These are phyloP conservation scores for Poa pratensis DNA, from an alignment of 176 grass and related monocot species.

Conservation along the genomic window DNA sequence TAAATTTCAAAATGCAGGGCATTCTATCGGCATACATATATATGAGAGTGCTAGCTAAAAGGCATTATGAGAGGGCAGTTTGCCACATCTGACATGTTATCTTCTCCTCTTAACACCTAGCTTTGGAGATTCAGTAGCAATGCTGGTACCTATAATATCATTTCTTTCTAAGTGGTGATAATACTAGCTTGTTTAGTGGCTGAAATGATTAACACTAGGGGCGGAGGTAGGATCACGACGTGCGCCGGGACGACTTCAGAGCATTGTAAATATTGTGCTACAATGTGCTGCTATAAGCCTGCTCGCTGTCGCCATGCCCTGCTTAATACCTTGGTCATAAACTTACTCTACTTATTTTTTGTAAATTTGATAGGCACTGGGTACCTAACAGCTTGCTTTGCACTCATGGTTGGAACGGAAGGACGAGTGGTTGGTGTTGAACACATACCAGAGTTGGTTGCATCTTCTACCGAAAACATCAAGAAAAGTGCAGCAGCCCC, in stretches of 20 bases:
- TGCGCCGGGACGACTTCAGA: too few species aligned
- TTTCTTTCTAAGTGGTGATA: neutral
- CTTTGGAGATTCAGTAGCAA: neutral
- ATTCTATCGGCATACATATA: neutral
- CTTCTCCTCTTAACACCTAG: neutral
- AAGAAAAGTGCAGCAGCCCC: slow-evolving; percentile 65
- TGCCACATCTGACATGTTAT: neutral
- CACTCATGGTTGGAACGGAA: slow-evolving; percentile 71
- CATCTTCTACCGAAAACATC: slow-evolving; percentile 73
- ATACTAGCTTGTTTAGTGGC: neutral
- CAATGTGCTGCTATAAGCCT: too few species aligned
- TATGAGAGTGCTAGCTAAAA: neutral
- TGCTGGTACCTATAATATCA: slow-evolving; percentile 2
- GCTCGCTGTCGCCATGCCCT: too few species aligned
- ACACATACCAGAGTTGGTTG: slow-evolving; percentile 81
- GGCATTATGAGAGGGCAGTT: neutral
- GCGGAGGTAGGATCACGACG: too few species aligned
- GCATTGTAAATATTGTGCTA: too few species aligned
- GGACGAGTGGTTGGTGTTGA: slow-evolving; percentile 68
- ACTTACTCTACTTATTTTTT: slow-evolving; percentile 12
- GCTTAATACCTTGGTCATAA: neutral
- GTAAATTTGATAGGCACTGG: slow-evolving; percentile 59
- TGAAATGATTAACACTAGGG: too few species aligned
- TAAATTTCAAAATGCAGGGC: neutral
- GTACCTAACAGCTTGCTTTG: slow-evolving; percentile 78